phyloP scores from a whole-genome alignment of 805 yeast genomes.

The Priceomyces castillae region DNA sequence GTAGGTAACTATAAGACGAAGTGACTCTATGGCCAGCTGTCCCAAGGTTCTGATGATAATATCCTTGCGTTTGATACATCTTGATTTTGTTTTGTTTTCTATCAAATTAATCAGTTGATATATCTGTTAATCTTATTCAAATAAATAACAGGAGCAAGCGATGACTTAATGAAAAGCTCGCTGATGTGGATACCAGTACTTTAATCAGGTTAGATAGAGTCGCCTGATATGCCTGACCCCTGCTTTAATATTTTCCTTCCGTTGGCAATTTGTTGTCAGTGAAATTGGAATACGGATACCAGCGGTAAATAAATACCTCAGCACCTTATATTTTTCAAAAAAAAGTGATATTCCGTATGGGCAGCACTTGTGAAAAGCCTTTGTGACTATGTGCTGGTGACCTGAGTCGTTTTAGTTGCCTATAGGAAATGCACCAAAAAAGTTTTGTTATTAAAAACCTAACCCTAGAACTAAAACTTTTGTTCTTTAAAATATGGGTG shows the following conservation, averaged over 20 bases:
- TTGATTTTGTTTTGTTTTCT: constrained; percentile 1
- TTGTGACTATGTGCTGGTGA: background rate
- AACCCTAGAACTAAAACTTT: constrained; percentile 3
- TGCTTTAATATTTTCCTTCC: background rate
- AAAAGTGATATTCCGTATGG: background rate
- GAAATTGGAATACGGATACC: background rate
- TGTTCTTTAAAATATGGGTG: constrained; percentile 3
- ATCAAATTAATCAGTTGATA: background rate
- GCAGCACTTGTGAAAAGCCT: background rate
- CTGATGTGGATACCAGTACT: constrained; percentile 2
- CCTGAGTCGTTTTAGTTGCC: background rate
- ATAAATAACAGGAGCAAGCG: constrained; percentile 15
- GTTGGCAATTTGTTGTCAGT: background rate
- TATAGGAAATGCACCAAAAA: background rate
- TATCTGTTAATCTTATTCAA: background rate
- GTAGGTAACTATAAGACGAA: constrained; percentile 24
- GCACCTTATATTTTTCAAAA: background rate
- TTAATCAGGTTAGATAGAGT: background rate
- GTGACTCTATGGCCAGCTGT: constrained; percentile 39
- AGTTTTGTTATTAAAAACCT: background rate
- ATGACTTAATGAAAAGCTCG: constrained; percentile 44
- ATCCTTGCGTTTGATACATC: constrained; percentile 18
- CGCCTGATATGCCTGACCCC: background rate
- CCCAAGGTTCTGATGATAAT: constrained; percentile 28
- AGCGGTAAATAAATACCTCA: background rate